Evolutionary conservation across 2,329 filamentous ascomycete species (phyloP).

Genomic region (Exophiala phaeomuriformis): DNA sequence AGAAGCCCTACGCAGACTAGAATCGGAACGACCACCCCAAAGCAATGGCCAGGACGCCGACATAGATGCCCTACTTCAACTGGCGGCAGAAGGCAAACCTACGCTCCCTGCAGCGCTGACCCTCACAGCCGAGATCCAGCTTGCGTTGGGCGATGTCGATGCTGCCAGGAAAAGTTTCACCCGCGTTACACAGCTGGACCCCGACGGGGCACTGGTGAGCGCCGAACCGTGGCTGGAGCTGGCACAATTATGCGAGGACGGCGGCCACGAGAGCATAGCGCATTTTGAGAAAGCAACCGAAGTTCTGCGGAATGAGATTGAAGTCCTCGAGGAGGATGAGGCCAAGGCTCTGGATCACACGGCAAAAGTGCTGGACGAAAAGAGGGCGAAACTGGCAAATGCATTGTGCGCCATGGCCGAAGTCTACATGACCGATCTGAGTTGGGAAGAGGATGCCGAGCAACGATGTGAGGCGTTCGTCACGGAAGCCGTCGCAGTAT

Average conservation of each 20-base stretch:
- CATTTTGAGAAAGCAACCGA: conserved; percentile 61
- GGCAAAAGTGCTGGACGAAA: conserved; percentile 33
- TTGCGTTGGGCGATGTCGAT: conserved; percentile 76
- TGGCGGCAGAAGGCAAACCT: conserved; percentile 23
- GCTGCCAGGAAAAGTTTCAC: conserved; percentile 65
- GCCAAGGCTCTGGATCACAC: conserved; percentile 29
- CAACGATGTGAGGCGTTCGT: conserved; percentile 77
- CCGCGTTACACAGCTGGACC: conserved; percentile 66
- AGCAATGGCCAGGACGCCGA: conserved; percentile 6
- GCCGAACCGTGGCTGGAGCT: conserved; percentile 60
- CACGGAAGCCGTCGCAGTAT: conserved; percentile 81
- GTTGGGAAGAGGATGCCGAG: conserved; percentile 84
- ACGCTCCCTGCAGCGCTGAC: conserved; percentile 53
- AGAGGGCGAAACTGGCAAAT: conserved; percentile 74
- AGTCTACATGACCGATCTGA: conserved; percentile 98
- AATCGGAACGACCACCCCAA: conserved; percentile 25
- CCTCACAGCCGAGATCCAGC: conserved; percentile 70
- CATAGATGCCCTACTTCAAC: conserved; percentile 21
- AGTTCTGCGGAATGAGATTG: conserved; percentile 54
- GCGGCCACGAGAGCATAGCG: conserved; percentile 52
- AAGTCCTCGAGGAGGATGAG: conserved; percentile 26
- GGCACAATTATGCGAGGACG: conserved; percentile 63
- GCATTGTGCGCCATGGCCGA: conserved; percentile 92
- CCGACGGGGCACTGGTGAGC: conserved; percentile 63
- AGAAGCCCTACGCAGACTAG: conserved; percentile 40